Conservation (phyloP, 2,329 filamentous ascomycete genomes). For the Cercospora brassicicola region DNA sequence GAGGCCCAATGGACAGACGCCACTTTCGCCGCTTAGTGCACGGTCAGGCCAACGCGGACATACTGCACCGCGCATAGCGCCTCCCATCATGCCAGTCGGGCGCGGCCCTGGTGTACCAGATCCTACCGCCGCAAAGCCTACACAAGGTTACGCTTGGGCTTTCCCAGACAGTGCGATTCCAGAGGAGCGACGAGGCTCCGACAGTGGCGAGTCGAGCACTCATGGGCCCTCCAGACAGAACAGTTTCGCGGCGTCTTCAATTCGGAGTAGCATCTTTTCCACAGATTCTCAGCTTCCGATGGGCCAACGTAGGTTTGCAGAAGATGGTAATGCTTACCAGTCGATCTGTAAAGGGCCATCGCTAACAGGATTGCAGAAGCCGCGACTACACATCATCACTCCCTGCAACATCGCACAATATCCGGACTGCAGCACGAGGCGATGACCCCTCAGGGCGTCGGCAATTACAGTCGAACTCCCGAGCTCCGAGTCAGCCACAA, state of each 20-base stretch:
- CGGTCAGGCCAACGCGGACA: conserved; percentile 38
- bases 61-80: conserved; percentile 63
- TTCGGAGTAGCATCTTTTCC: conserved; percentile 77
- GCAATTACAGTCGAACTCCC: conserved; percentile 79
- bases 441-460: conserved; percentile 58
- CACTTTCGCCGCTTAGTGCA: conserved; percentile 48
- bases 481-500: conserved; percentile 83
- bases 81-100: conserved; percentile 70
- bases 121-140: conserved; percentile 69
- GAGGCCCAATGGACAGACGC: conserved; percentile 48
- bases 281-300: conserved; percentile 69
- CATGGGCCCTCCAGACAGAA: conserved; percentile 66
- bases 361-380: conserved; percentile 37
- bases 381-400: conserved; percentile 66
- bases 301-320: conserved; percentile 67
- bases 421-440: conserved; percentile 61
- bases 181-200: conserved; percentile 47
- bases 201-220: conserved; percentile 51
- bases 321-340: conserved; percentile 53
- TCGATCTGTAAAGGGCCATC: background rate
- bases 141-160: conserved; percentile 80
- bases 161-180: conserved; percentile 72
- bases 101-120: conserved; percentile 64
- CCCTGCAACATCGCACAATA: conserved; percentile 71
- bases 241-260: conserved; percentile 72